phyloP scores from a whole-genome alignment of 1,139 yeast species.

The Scheffersomyces cryptocercus region DNA sequence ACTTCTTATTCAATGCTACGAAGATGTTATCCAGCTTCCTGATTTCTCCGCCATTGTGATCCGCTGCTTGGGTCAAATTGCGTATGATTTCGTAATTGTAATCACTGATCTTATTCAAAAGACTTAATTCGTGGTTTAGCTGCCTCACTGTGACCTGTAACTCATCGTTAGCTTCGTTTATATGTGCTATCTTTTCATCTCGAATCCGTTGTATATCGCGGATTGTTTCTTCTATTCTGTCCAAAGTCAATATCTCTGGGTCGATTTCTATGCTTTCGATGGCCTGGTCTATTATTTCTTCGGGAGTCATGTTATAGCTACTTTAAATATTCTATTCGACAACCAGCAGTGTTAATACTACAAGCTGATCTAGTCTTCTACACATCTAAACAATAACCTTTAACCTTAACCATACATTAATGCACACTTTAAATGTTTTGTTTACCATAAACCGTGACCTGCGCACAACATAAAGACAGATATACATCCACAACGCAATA shows the following conservation, averaged over 20 bases:
- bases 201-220: conserved; percentile 27
- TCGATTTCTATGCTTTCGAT: conserved; percentile 19
- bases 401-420: no score
- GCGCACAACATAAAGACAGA: no score
- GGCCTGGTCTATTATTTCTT: conserved; percentile 34
- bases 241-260: conserved; percentile 53
- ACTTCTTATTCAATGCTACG: conserved; percentile 27
- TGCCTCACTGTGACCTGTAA: conserved; percentile 15
- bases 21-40: conserved; percentile 23
- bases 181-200: conserved; percentile 23
- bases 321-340: no score
- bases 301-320: conserved; percentile 20
- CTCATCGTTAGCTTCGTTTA: conserved; percentile 20
- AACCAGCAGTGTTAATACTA: no score
- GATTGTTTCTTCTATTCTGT: conserved; percentile 46
- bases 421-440: no score
- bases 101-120: conserved; percentile 19
- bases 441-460: no score
- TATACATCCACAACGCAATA: no score
- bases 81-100: conserved; percentile 13
- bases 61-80: conserved; percentile 9
- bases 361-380: no score
- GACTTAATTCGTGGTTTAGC: conserved; percentile 24
- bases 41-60: conserved; percentile 6
- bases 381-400: no score